Percentiles rank a stretch among this genome's conserved stretches.
phyloP scores from a whole-genome alignment of 2,329 filamentous ascomycete species.

The Cadophora luteo-olivacea region DNA sequence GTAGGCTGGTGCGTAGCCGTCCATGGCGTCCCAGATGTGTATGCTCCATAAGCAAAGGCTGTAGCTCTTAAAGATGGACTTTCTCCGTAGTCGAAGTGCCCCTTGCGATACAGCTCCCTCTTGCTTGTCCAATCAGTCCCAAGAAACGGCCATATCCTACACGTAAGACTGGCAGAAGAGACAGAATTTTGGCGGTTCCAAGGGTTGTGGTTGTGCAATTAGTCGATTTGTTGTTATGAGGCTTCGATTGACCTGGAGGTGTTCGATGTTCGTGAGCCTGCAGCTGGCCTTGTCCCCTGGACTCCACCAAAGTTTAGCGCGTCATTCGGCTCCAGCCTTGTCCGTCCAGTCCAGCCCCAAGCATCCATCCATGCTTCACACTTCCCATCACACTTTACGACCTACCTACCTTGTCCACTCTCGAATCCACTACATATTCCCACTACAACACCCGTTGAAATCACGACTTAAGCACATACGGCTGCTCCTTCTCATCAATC shows the following conservation, averaged over 20 bases:
- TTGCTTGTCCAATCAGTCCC: not conserved
- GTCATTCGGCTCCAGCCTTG: conserved; percentile 16
- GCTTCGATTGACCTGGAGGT: not conserved
- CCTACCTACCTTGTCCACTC: not conserved
- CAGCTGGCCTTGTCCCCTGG: conserved; percentile 4
- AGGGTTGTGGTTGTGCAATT: not conserved
- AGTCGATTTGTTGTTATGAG: not conserved
- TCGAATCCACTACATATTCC: not conserved
- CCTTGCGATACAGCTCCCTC: not conserved
- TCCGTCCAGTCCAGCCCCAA: not conserved
- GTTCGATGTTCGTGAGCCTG: not conserved
- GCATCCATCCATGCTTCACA: not conserved
- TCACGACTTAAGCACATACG: not conserved
- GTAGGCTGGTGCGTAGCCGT: conserved; percentile 80
- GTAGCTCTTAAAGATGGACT: not conserved
- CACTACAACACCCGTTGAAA: not conserved
- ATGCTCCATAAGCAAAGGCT: conserved; percentile 40
- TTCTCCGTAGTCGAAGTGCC: not conserved
- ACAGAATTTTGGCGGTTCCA: not conserved
- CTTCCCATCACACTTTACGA: not conserved
- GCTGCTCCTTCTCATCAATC: not conserved
- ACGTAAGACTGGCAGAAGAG: not conserved
- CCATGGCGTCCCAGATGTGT: conserved; percentile 60
- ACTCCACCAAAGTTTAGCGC: conserved; percentile 13
- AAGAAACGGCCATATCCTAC: not conserved